Evolutionary conservation across 164 flowering plant genomes (phyloP), one percentile per base, ranked within the genome.

Genomic region (Nymphaea colorata): DNA sequence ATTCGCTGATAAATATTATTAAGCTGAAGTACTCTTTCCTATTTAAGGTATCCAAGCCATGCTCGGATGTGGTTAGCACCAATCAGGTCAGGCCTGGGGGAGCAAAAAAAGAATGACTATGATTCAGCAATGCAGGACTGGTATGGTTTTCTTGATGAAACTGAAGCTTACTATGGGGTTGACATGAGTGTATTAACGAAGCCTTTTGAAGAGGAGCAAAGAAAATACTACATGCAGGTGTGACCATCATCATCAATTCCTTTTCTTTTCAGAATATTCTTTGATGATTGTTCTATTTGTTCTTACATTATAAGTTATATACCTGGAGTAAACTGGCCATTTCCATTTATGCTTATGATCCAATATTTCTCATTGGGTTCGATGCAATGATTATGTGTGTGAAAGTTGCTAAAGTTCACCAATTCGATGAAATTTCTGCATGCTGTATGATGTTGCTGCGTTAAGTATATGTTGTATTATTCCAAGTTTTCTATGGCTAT

Each of bases 11-110:
- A 45, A 45, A 45, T 45, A 10, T 45, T 5, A 45, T 45, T 45
- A 5, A 61, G 6, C 2, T 16, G 6, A 5, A 25, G 63, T 5
- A 4, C 6, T 61, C 63, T 11, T 74, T 42, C 44, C 11, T 64
- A 55, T 70, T 18, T 41, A 75, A 94, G 99, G 99, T 94, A 91
- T 68, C 99, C 99, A 41, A 94, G 99, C 75, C 98, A 94, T 86
- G 99, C 99, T 65, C 92, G 91, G 60, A 91, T 94, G 93, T 94
- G 96, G 98, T 44, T 94, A 68, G 98, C 96, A 69, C 98, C 99
- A 36, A 85, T 94, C 44, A 83, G 89, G 67, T 82, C 98, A 72
- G 87, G 87, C 47, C 66, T 86, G 69, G 89, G 66, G 65, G 95
- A 88, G 62, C 87, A 90, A 63, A 94, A 88, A 69, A 77, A 61